Base-by-base conservation (phyloP, 192 early-diverging fungal species). In the Borealophlyctis nickersoniae region DNA sequence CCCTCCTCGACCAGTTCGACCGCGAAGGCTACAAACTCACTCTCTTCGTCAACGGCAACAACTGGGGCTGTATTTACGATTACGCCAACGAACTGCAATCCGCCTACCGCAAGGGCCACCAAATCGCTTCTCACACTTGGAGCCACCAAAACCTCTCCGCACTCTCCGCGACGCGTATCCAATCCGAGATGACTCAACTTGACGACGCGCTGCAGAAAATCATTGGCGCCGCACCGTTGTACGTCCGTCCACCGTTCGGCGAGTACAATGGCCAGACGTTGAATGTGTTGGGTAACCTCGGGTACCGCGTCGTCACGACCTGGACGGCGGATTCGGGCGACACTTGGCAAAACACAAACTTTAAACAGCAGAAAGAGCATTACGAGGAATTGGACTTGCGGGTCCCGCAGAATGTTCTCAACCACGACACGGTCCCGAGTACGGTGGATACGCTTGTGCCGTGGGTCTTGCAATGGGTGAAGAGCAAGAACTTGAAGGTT, bases 31-130 rank as follows among this genome's bases (percentile, higher is more conserved):
- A 77, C 32, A 82, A 79, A 32, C 28, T 80, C 5, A 81, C 86
- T 4, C 79, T 88, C 60, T 88, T 88, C 67, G 69, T 81, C 49
- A 82, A 86, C 57, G 86, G 86, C 49, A 71, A 75, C 29, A 82
- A 82, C 52, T 81, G 81, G 14, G 34, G 36, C 57, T 58, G 57
- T 36, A 58, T 58, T 36, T 52, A 72, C 26, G 63, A 75, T 55
- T 71, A 72, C 60, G 77, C 85, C 3, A 60, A 70, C 32, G 63
- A 56, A 54, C 76, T 77, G 27, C 59, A 70, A 13, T 71, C 73
- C 52, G 82, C 73, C 61, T n/a, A 78, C 5, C 71, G 69, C 24
- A 79, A 81, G 52, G 85, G 87, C 26, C 85, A 88, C 36, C 70
- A 74, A 27, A 60, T 88, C 28, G 79, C 73, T 19, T 78, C 75